Evolutionary conservation across 225 moss, liverwort and hornwort species (phyloP), one percentile per base, ranked within the genome.

Genomic region (Rhytidiadelphus loreus): DNA sequence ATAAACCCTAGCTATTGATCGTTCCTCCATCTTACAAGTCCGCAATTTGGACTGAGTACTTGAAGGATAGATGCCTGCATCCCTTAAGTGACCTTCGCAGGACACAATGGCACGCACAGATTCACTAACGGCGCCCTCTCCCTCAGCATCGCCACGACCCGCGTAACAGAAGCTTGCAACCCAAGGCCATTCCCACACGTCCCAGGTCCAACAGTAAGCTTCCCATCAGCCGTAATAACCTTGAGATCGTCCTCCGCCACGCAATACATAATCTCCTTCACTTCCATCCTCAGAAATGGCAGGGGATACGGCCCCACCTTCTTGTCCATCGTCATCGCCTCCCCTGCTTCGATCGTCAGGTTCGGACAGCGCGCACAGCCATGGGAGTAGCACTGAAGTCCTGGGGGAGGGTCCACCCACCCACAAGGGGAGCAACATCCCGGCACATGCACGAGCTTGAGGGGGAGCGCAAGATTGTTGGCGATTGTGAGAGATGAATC

Each of bases 381-480:
- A 7, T 41, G 62, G 2, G 12, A 6, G 73, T 30, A 39, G 33
- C 88, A 88, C 73, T 82, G 25, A 21, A 82, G 52, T 41, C 3
- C 88, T 7, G 88, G 88, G 17, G 88, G 82, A 53, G 82, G 88
- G 50, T 88, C 88, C 33, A 19, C 20, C 82, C 82, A 88, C 17
- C 88, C 88, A 55, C 88, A 88, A 30, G 82, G 63, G 25, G 88
- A 52, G 73, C 88, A 88, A 41, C 88, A 88, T 14, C 88, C 88
- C 46, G 88, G 82, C 13, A 88, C 32, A 4, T 88, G 88, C 73
- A 88, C 61, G 4, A 88, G 82, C 88, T 82, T 88, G 13, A 88
- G 53, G 32, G 88, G 82, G 18, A 52, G 33, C 73, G 32, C 30
- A 12, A 88, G 63, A 10, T 62, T 30, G 82, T 88, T 82, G 62